Base-by-base conservation (phyloP, 495 filamentous ascomycete genomes). In the Chaetomium cochliodes region DNA sequence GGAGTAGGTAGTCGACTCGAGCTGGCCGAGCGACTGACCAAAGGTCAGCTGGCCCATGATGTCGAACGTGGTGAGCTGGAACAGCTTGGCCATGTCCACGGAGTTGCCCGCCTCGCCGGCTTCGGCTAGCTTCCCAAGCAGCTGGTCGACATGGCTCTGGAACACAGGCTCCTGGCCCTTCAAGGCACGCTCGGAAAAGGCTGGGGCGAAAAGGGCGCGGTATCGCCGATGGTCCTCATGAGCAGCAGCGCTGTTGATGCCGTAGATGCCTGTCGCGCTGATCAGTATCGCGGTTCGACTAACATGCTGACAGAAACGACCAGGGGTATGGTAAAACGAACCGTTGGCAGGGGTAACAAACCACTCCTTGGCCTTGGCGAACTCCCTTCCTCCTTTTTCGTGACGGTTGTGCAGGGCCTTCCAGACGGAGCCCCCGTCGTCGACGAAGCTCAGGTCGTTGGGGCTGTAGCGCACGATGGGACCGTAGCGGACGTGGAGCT, bases 1-100 rank as follows among this genome's bases (percentile, higher is more conserved):
- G 39, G 77, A 72, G 46, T 74, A 78, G 23, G 62, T 25, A 30
- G 63, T 41, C 12, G 58, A 65, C 12, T 72, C 67, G 15, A 88
- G 73, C 46, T 83, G 81, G 9, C 79, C 77, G 59, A 88, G 83
- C 0, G 84, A 70, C 53, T 84, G 75, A 0, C 84, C 83, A 57
- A 86, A 82, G 2, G 78, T 75, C 4, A 87, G 71, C 65, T 86
- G 81, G 2, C 84, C 84, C 50, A 86, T 84, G 6, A 86, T 71
- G 65, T 86, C 85, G 62, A 87, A 87, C 0, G 84, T 86, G 20
- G 76, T 78, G 55, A 73, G 85, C 55, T 85, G 84, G 65, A 77
- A 81, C 82, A 83, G 86, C 26, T 76, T 62, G 8, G 68, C 64
- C 70, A 81, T 70, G 50, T 80, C 67, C 12, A 73, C 59, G 6